These are phyloP conservation scores for Dorcoceras hygrometricum DNA, from an alignment of 257 asterid species.

Conservation along the genomic window DNA sequence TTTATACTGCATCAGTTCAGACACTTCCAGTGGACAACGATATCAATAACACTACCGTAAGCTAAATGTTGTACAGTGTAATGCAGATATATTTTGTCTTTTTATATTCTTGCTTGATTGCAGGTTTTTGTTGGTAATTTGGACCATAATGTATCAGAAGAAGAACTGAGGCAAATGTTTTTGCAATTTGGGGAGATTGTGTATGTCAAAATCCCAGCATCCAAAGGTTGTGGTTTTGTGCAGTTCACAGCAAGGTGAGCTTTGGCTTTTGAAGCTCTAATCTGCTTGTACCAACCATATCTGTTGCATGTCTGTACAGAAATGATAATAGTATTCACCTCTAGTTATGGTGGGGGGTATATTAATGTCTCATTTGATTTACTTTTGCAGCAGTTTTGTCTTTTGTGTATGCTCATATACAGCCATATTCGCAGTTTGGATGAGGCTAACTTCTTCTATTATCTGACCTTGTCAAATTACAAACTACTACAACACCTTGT, in stretches of 20 bases:
- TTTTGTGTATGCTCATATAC: conserved; percentile 14
- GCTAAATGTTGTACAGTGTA: conserved; percentile 26
- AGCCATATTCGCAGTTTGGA: conserved; percentile 14
- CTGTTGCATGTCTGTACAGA: background rate
- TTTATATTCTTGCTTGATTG: conserved; percentile 29
- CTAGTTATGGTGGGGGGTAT: background rate
- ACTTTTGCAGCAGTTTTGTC: background rate
- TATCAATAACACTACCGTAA: conserved; percentile 78
- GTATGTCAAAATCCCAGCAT: conserved; percentile 79
- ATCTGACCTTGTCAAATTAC: conserved; percentile 2
- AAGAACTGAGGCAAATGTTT: conserved; percentile 78
- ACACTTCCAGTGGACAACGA: conserved; percentile 71
- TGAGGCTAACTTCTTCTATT: conserved; percentile 12
- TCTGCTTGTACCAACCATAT: background rate
- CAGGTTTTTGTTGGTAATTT: conserved; percentile 88
- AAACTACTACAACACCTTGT: conserved; percentile 20
- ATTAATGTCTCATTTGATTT: background rate
- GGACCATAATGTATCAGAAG: conserved; percentile 77
- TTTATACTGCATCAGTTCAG: conserved; percentile 69
- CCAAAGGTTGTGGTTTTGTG: conserved; percentile 91
- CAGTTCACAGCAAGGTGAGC: conserved; percentile 77
- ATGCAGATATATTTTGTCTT: conserved; percentile 14
- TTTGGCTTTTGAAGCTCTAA: conserved; percentile 15
- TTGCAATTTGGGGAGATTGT: conserved; percentile 78
- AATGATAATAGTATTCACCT: background rate